A percentile compares a stretch with the other conserved stretches of the same genome.
These are phyloP conservation scores for Volvox carteri DNA, from an alignment of 163 green algal genomes.

Conservation along the genomic window DNA sequence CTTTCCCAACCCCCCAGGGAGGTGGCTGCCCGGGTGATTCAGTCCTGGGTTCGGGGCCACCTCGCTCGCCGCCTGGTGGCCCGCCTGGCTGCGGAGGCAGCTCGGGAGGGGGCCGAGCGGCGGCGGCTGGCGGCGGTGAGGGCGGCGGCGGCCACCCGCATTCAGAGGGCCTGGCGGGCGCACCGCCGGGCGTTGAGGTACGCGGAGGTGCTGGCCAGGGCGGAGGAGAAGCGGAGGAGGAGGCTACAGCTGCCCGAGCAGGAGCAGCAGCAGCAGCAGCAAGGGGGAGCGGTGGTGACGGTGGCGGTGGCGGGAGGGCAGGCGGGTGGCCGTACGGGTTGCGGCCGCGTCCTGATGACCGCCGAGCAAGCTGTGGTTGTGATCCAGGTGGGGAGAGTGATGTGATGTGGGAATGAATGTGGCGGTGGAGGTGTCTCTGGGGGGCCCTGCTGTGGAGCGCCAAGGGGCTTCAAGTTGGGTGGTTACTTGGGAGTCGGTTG, in stretches of 20 bases:
- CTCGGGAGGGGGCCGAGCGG: background rate
- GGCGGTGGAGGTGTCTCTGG: no score
- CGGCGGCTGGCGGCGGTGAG: background rate
- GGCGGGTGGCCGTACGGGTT: no score
- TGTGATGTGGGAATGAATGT: no score
- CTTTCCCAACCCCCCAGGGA: conserved; percentile 30
- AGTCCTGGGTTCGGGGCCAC: conserved; percentile 34
- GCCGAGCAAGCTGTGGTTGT: conserved; percentile 18
- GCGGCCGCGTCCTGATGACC: background rate
- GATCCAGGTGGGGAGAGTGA: conserved; percentile 33
- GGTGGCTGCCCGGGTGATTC: conserved; percentile 27
- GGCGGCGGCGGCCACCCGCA: conserved; percentile 12
- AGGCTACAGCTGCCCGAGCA: background rate
- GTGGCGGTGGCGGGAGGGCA: background rate
- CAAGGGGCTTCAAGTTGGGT: no score
- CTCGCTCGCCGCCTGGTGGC: conserved; percentile 30
- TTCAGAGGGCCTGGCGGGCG: conserved; percentile 54
- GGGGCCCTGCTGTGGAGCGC: no score
- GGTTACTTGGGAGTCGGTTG: no score
- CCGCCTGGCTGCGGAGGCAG: background rate
- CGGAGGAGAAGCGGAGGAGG: conserved; percentile 11
- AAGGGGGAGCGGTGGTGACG: no score
- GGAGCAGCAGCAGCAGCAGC: background rate
- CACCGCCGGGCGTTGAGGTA: conserved; percentile 23
- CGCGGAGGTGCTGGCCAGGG: conserved; percentile 2